Conservation (phyloP, 2,329 filamentous ascomycete species). For the Cercospora sojina region DNA sequence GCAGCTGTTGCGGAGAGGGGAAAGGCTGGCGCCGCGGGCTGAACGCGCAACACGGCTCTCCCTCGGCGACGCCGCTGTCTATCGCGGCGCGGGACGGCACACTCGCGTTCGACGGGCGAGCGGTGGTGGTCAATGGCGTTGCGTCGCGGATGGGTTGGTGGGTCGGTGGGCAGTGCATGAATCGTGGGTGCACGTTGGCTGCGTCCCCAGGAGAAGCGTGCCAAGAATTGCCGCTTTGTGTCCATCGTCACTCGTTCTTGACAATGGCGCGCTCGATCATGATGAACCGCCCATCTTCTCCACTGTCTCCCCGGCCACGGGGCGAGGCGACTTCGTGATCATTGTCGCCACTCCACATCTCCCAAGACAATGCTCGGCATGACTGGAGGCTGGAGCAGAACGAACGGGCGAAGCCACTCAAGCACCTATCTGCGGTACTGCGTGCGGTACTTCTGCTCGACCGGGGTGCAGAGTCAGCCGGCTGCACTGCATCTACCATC, state of each 20-base stretch:
- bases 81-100: background rate
- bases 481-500: background rate
- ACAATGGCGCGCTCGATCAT: background rate
- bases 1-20: background rate
- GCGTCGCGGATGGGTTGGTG: background rate
- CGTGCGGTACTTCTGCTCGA: background rate
- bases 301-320: background rate
- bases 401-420: background rate
- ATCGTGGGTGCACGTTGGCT: background rate
- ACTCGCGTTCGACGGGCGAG: background rate
- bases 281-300: background rate
- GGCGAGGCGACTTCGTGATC: background rate
- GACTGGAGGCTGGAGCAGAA: background rate
- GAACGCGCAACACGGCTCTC: background rate
- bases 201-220: background rate
- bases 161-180: background rate
- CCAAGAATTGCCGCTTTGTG: background rate
- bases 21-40: background rate
- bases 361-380: background rate
- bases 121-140: background rate
- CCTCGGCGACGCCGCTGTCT: background rate
- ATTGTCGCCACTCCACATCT: background rate
- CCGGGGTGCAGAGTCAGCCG: constrained; percentile 2
- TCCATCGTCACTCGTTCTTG: background rate
- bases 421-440: background rate